Evolutionary conservation across 208 protist species (phyloP).

Genomic region (Sergeia podlipaevii): DNA sequence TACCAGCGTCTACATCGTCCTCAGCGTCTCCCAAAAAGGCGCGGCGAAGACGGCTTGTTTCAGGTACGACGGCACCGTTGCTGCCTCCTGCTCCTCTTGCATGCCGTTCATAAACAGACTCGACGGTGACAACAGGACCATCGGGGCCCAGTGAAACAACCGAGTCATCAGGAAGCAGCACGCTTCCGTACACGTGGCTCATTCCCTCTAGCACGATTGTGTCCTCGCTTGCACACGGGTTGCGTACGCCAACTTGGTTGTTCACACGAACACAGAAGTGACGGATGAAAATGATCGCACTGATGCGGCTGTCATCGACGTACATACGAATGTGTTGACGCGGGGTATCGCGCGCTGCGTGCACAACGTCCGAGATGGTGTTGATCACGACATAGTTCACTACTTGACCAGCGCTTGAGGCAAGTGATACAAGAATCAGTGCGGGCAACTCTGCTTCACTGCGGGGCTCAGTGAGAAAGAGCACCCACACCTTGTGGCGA

Average conservation of each 20-base stretch:
- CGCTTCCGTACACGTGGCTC: slow-evolving; percentile 26
- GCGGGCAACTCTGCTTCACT: slow-evolving; percentile 15
- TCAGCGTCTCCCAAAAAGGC: slow-evolving; percentile 10
- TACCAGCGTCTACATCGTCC: slow-evolving; percentile 14
- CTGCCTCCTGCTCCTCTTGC: not conserved
- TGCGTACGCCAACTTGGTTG: slow-evolving; percentile 63
- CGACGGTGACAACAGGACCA: slow-evolving; percentile 39
- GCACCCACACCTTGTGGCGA: slow-evolving; percentile 32
- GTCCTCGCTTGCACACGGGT: slow-evolving; percentile 70
- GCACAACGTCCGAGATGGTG: slow-evolving; percentile 41
- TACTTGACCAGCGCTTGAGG: slow-evolving; percentile 35
- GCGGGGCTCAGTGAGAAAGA: slow-evolving; percentile 35
- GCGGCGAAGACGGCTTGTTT: not conserved
- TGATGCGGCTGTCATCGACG: slow-evolving; percentile 27
- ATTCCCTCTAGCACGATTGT: slow-evolving; percentile 36
- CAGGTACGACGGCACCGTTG: not conserved
- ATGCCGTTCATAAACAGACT: slow-evolving; percentile 11
- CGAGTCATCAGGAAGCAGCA: slow-evolving; percentile 31
- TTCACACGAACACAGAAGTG: slow-evolving; percentile 73
- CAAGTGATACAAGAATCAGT: slow-evolving; percentile 59
- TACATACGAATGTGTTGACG: slow-evolving; percentile 60
- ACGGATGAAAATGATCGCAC: slow-evolving; percentile 47
- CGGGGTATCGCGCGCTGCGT: slow-evolving; percentile 27
- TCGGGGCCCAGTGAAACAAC: slow-evolving; percentile 50
- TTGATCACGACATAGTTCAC: slow-evolving; percentile 58